phyloP scores from a whole-genome alignment of 805 yeast genomes.

The Teunomyces panamensis region DNA sequence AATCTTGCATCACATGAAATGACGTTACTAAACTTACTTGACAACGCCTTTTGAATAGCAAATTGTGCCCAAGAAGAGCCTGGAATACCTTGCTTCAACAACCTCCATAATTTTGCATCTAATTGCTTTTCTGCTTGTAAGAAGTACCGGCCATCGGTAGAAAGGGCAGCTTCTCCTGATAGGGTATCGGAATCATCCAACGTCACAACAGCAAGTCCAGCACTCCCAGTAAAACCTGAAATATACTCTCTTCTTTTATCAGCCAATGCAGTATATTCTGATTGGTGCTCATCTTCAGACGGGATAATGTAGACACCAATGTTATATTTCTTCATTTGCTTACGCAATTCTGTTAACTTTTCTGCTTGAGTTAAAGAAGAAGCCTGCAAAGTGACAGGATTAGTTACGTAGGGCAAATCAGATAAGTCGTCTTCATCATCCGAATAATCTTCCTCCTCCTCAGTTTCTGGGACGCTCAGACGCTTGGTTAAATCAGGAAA shows the following conservation, averaged over 20 bases:
- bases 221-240: constrained; percentile 88
- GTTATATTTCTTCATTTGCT: constrained; percentile 58
- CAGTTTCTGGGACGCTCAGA: neutral
- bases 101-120: constrained; percentile 66
- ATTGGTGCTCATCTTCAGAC: constrained; percentile 90
- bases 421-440: constrained; percentile 21
- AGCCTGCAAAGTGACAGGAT: constrained; percentile 4
- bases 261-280: constrained; percentile 79
- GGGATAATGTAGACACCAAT: constrained; percentile 76
- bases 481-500: constrained; percentile 15
- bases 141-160: constrained; percentile 95
- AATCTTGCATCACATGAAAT: constrained; percentile 85
- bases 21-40: constrained; percentile 46
- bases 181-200: constrained; percentile 39
- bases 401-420: constrained; percentile 22
- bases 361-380: constrained; percentile 14
- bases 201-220: constrained; percentile 88
- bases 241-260: constrained; percentile 84
- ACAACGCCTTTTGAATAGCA: constrained; percentile 53
- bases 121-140: constrained; percentile 85
- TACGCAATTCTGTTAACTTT: constrained; percentile 60
- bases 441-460: constrained; percentile 13
- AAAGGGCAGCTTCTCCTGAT: constrained; percentile 69
- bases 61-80: constrained; percentile 80
- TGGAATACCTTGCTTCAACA: constrained; percentile 76